Base-by-base conservation (phyloP, 2,329 filamentous ascomycete species). In the Xylariaceae sp. region DNA sequence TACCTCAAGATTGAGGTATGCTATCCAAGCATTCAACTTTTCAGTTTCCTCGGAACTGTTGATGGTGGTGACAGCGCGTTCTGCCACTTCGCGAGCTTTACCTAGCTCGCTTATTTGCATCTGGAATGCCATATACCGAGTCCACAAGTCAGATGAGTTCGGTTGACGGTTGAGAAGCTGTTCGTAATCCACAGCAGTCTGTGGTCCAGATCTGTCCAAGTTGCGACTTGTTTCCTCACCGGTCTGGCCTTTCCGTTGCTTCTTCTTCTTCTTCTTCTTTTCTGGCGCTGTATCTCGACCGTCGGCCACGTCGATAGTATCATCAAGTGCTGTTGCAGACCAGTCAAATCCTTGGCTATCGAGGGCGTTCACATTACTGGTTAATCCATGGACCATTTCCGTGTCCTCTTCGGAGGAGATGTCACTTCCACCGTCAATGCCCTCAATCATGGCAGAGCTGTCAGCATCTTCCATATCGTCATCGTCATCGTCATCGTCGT, bases 61-160 rank as follows among this genome's bases (percentile, higher is more conserved):
- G 73, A 99, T 97, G 14, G 87, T 95, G 65, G 86, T 85, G 56
- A 97, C 81, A 15, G 94, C 94, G 53, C 94, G 87, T 71, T 96
- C 88, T 2, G 90, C 91, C 51, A 96, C 86, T 57, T 92, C 87
- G 43, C 92, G 84, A 11, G 94, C 91, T 70, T 90, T 94, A 53
- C 86, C 83, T 17, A 95, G 77, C 70, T 99, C 94, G 65, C 89
- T 89, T 45, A 95, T 81, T 65, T 95, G 87, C 68, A 96, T 85
- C 71, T 97, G 90, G 79, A 95, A 95, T n/a, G 91, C 90, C 90
- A 99, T 97, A 73, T 99, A 99, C 58, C 89, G 82, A 47, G 96
- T 89, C 94, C 94, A 99, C 27, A 97, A 80, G 54, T 86, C 77
- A 1, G 92, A 95, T n/a, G 89, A 92, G 71, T 97, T 90, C 2